phyloP scores from a whole-genome alignment of 495 filamentous ascomycete genomes.

The Bryoglossum gracile region DNA sequence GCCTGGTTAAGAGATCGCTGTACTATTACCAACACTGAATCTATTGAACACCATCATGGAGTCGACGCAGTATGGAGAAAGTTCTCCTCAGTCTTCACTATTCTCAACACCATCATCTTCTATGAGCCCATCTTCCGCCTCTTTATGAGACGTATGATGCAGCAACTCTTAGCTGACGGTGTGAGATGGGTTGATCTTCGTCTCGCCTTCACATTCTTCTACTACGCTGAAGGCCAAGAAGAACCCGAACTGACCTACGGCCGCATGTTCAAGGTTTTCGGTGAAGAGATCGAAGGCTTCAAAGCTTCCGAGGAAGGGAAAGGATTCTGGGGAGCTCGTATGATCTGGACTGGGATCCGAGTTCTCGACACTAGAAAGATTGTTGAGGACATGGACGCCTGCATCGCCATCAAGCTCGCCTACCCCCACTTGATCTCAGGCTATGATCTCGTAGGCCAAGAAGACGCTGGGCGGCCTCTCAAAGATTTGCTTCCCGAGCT shows the following conservation, averaged over 20 bases:
- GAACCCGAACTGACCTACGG: constrained; percentile 52
- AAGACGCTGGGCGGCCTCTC: constrained; percentile 69
- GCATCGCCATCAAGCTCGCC: constrained; percentile 69
- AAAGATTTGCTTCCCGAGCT: constrained; percentile 71
- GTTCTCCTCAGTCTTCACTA: constrained; percentile 61
- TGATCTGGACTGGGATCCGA: constrained; percentile 81
- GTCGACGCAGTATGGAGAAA: constrained; percentile 72
- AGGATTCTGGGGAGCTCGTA: constrained; percentile 73
- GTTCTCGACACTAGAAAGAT: constrained; percentile 54
- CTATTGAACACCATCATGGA: constrained; percentile 73
- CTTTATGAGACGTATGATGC: constrained; percentile 61
- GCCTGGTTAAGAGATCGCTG: constrained; percentile 71
- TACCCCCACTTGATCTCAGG: constrained; percentile 77
- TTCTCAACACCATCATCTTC: constrained; percentile 65
- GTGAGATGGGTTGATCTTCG: constrained; percentile 73
- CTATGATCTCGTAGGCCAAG: constrained; percentile 83
- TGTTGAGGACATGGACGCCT: constrained; percentile 73
- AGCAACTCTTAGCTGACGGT: constrained; percentile 64
- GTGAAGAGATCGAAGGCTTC: constrained; percentile 75
- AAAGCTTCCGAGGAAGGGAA: constrained; percentile 60
- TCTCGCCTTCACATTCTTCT: constrained; percentile 53
- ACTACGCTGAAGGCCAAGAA: constrained; percentile 51
- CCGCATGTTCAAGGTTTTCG: constrained; percentile 60
- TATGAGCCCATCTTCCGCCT: constrained; percentile 88
- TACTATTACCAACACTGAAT: constrained; percentile 61